Percentiles rank a stretch among this genome's conserved stretches.
These are phyloP conservation scores for Rhynchospora pubera DNA, from an alignment of 176 grass and related monocot species.

Conservation along the genomic window DNA sequence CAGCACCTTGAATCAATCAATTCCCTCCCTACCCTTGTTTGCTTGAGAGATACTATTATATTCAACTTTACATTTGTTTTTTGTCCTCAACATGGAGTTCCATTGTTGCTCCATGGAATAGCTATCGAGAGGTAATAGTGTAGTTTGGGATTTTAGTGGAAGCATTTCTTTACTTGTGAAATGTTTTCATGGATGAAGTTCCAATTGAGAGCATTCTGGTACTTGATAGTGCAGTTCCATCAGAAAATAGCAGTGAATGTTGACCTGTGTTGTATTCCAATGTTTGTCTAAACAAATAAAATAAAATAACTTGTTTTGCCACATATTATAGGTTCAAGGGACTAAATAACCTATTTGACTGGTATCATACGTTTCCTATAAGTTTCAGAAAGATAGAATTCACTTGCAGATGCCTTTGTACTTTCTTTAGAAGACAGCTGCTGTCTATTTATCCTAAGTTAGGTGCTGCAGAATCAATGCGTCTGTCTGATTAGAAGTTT, in stretches of 20 bases:
- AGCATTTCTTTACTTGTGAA: neutral
- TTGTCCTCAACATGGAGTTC: neutral
- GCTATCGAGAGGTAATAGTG: neutral
- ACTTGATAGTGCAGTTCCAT: neutral
- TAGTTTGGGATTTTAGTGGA: neutral
- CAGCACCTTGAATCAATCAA: neutral
- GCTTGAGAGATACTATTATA: neutral
- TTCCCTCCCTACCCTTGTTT: neutral
- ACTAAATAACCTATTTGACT: neutral
- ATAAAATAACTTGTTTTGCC: neutral
- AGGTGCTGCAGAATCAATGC: neutral
- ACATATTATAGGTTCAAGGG: neutral
- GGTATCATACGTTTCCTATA: conserved; percentile 20
- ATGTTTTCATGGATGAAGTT: neutral
- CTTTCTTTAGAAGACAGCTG: conserved; percentile 26
- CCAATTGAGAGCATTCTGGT: neutral
- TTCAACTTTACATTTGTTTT: neutral
- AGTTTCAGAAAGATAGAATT: conserved; percentile 41
- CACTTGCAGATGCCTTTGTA: neutral
- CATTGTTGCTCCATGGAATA: neutral
- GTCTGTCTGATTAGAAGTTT: neutral
- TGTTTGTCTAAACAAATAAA: neutral
- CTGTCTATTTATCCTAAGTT: neutral
- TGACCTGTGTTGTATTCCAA: neutral
- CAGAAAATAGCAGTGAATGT: neutral